Evolutionary conservation across 1,284 basidiomycete genomes (phyloP).

Genomic region (Golubevia sp.): DNA sequence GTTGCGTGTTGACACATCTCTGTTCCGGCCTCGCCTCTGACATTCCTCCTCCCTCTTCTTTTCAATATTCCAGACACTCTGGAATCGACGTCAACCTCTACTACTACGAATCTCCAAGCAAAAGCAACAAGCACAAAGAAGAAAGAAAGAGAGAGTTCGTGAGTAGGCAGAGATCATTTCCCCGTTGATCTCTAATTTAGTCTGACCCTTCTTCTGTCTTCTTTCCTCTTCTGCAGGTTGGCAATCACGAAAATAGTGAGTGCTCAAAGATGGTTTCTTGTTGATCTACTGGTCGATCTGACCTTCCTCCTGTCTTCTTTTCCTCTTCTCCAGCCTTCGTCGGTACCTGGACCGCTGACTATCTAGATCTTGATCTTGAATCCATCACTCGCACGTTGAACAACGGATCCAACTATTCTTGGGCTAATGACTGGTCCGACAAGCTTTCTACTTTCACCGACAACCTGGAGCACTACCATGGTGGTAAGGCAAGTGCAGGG

Average conservation of each 20-base stretch:
- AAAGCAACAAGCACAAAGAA: conserved; percentile 14
- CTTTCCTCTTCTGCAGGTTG: too few species aligned
- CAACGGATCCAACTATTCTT: conserved; percentile 37
- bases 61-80: conserved; percentile 14
- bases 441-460: conserved; percentile 28
- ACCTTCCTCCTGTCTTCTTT: too few species aligned
- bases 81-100: conserved; percentile 38
- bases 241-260: conserved; percentile 41
- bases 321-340: conserved; percentile 19
- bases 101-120: conserved; percentile 18
- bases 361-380: conserved; percentile 28
- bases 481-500: conserved; percentile 17
- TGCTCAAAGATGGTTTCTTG: too few species aligned
- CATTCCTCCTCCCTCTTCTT: too few species aligned
- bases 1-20: not conserved
- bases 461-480: conserved; percentile 32
- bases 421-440: conserved; percentile 29
- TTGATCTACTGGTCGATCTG: too few species aligned
- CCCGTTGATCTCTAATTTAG: too few species aligned
- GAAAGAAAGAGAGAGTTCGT: too few species aligned
- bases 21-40: not conserved
- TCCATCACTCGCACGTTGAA: conserved; percentile 25
- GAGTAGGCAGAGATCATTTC: too few species aligned
- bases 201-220: too few species aligned
- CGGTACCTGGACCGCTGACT: conserved; percentile 28